These are phyloP conservation scores for Chrysoporthe deuterocubensis DNA, from an alignment of 2,329 filamentous ascomycete genomes.

Conservation along the genomic window DNA sequence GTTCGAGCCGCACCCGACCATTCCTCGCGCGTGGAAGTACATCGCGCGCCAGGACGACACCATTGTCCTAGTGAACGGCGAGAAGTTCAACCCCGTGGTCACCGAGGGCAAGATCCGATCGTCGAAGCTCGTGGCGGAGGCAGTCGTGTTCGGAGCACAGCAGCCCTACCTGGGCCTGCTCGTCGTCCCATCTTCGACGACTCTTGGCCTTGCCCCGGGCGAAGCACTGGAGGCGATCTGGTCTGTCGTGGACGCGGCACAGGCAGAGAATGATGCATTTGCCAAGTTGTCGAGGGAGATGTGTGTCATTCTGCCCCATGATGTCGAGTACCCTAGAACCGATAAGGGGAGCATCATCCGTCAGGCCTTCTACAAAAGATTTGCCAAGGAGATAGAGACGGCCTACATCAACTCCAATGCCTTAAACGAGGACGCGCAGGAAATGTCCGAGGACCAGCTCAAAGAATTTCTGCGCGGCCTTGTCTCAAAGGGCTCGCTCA, in stretches of 20 bases:
- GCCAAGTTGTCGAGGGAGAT: conserved; percentile 51
- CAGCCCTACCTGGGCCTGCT: conserved; percentile 51
- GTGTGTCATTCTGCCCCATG: conserved; percentile 51
- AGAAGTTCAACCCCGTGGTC: conserved; percentile 29
- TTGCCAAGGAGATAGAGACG: conserved; percentile 48
- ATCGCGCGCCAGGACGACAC: conserved; percentile 50
- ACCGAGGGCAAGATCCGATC: conserved; percentile 59
- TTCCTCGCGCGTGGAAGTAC: conserved; percentile 50
- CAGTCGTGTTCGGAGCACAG: conserved; percentile 56
- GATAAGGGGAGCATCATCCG: conserved; percentile 60
- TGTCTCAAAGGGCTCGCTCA: neutral
- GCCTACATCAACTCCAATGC: conserved; percentile 40
- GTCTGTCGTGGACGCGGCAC: conserved; percentile 40
- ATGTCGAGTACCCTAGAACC: conserved; percentile 49
- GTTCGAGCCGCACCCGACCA: conserved; percentile 47
- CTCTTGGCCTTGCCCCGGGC: conserved; percentile 29
- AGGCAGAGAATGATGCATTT: conserved; percentile 38
- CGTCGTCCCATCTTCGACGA: conserved; percentile 48
- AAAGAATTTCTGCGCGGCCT: conserved; percentile 1
- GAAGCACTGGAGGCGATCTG: conserved; percentile 39
- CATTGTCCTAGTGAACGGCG: conserved; percentile 44
- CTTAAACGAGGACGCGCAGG: conserved; percentile 26
- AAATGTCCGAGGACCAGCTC: conserved; percentile 18
- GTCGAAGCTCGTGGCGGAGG: conserved; percentile 52
- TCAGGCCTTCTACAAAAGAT: conserved; percentile 50